Conservation (phyloP, 495 filamentous ascomycete genomes). For the Oleoguttula mirabilis region DNA sequence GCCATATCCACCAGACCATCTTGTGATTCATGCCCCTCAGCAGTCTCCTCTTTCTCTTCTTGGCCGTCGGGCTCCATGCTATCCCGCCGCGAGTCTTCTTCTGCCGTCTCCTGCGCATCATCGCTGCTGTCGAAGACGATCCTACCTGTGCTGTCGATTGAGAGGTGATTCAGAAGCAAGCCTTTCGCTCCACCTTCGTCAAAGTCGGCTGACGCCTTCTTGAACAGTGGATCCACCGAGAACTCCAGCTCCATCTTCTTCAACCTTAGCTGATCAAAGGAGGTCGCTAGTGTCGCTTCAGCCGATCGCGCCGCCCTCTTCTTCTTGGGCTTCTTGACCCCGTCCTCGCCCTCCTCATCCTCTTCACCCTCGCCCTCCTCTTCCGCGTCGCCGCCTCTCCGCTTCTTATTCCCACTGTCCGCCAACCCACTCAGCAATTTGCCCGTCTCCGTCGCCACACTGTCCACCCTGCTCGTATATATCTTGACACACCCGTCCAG, state of each 20-base stretch:
- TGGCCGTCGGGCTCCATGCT: conserved; percentile 23
- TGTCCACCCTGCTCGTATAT: conserved; percentile 96
- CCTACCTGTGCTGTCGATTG: conserved; percentile 78
- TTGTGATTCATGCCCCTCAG: conserved; percentile 37
- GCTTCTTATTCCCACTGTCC: conserved; percentile 67
- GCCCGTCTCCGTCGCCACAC: conserved; percentile 92
- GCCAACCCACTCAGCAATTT: conserved; percentile 90
- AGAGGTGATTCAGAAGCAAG: conserved; percentile 82
- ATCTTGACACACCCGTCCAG: conserved; percentile 98
- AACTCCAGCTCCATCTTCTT: conserved; percentile 98
- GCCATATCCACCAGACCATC: conserved; percentile 65
- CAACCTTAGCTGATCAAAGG: conserved; percentile 75
- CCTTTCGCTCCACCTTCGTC: conserved; percentile 98
- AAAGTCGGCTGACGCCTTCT: conserved; percentile 95
- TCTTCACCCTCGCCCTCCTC: conserved; percentile 54
- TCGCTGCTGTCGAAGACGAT: conserved; percentile 99
- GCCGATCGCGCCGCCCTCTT: conserved; percentile 67
- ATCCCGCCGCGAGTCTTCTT: conserved; percentile 23
- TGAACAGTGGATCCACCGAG: conserved; percentile 92
- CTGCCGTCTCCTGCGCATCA: conserved; percentile 56
- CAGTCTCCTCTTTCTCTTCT: conserved; percentile 31
- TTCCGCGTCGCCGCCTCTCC: conserved; percentile 47
- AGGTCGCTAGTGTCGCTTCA: conserved; percentile 80
- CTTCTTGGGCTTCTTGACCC: conserved; percentile 58
- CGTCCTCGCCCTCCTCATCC: conserved; percentile 69